phyloP scores from a whole-genome alignment of 345 rosid species.

The Populus ilicifolia region DNA sequence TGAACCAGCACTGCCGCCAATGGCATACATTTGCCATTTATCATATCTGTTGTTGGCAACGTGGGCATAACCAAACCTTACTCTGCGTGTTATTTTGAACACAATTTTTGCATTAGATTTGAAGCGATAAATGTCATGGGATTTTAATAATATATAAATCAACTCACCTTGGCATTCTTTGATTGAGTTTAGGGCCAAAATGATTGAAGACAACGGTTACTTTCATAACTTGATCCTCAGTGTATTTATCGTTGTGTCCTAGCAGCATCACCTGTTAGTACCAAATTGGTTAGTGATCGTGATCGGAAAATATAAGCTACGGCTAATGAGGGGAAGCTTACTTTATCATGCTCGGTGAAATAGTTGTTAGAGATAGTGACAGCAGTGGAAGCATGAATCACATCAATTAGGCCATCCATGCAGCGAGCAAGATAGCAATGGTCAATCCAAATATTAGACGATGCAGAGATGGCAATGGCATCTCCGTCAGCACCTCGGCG shows the following conservation, averaged over 20 bases:
- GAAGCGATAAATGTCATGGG: not conserved
- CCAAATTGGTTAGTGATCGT: not conserved
- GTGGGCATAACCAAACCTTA: conserved; percentile 28
- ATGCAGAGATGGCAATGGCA: conserved; percentile 18
- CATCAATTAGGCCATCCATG: conserved; percentile 24
- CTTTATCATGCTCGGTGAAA: conserved; percentile 23
- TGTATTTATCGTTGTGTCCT: conserved; percentile 18
- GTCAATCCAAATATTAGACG: conserved; percentile 28
- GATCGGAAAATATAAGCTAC: not conserved
- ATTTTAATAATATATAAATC: not conserved
- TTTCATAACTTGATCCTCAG: conserved; percentile 22
- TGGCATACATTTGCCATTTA: conserved; percentile 28
- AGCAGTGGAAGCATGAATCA: conserved; percentile 24
- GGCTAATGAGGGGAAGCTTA: not conserved
- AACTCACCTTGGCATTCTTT: conserved; percentile 28
- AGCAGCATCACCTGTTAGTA: conserved; percentile 21
- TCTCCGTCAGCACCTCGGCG: conserved; percentile 22
- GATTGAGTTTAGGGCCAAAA: conserved; percentile 22
- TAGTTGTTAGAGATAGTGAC: conserved; percentile 29
- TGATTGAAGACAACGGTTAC: conserved; percentile 26
- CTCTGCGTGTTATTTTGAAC: conserved; percentile 2
- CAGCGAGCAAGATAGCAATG: conserved; percentile 28
- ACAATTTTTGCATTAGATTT: not conserved
- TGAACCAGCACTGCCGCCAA: conserved; percentile 26
- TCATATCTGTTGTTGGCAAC: conserved; percentile 28